A percentile compares a stretch with the other conserved stretches of the same genome.
phyloP scores from a whole-genome alignment of 2,329 filamentous ascomycete species.

The Arthrobotrys pseudoclavata region DNA sequence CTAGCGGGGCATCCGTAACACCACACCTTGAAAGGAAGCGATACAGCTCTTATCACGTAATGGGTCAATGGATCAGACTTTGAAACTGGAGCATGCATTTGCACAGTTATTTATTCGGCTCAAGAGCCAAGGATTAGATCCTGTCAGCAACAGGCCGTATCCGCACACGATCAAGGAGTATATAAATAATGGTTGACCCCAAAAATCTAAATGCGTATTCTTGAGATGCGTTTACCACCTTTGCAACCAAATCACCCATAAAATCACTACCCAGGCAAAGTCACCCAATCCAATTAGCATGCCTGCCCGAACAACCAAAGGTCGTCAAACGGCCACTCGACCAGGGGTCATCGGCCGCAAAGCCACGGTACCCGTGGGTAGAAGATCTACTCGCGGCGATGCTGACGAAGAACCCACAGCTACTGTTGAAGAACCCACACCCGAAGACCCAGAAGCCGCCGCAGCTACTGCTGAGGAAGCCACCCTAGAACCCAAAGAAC shows the following conservation, averaged over 20 bases:
- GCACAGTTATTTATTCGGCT: constrained; percentile 2
- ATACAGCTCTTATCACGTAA: neutral
- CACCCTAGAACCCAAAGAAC: constrained; percentile 4
- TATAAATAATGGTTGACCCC: no score
- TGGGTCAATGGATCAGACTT: neutral
- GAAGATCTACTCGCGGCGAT: neutral
- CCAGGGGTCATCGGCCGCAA: neutral
- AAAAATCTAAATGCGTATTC: no score
- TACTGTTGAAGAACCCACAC: neutral
- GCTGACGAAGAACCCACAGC: constrained; percentile 12
- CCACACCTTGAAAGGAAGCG: neutral
- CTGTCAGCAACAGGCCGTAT: constrained; percentile 4
- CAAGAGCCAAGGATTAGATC: constrained; percentile 17
- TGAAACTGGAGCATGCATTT: neutral
- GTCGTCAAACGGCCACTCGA: neutral
- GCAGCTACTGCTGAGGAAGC: neutral
- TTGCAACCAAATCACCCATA: no score
- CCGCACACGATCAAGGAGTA: neutral
- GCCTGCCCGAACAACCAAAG: neutral
- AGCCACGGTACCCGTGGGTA: neutral
- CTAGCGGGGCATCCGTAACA: neutral
- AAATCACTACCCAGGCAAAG: no score
- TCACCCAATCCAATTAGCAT: neutral
- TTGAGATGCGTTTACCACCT: no score
- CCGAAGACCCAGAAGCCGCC: constrained; percentile 14